A percentile compares a stretch with the other conserved stretches of the same genome.
These are phyloP conservation scores for Trypethelium eluteriae DNA, from an alignment of 495 filamentous ascomycete genomes.

Conservation along the genomic window DNA sequence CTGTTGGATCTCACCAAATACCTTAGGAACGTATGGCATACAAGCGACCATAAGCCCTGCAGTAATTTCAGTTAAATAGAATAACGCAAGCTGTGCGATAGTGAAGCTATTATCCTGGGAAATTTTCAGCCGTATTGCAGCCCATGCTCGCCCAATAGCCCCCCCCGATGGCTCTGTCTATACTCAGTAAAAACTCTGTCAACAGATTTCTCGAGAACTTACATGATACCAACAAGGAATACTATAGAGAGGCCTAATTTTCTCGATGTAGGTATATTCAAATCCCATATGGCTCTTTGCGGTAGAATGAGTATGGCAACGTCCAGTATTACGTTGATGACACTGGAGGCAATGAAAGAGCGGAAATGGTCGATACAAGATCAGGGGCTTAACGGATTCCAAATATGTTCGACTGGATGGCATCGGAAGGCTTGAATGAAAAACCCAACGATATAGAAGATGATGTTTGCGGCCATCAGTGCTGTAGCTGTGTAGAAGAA, in stretches of 20 bases:
- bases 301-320: not conserved
- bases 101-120: not conserved
- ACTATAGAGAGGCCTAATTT: not conserved
- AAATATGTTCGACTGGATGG: not conserved
- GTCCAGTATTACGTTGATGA: not conserved
- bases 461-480: not conserved
- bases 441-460: not conserved
- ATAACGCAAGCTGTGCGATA: not conserved
- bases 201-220: not conserved
- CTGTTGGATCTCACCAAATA: not conserved
- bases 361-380: not conserved
- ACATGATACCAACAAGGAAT: not conserved
- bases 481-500: not conserved
- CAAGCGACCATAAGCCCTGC: not conserved
- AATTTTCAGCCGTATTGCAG: not conserved
- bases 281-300: not conserved
- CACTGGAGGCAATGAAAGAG: not conserved
- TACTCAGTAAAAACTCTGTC: not conserved
- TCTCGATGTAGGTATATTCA: not conserved
- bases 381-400: not conserved
- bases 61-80: not conserved
- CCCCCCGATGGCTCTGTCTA: not conserved
- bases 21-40: not conserved
- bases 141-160: not conserved
- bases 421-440: not conserved